A percentile compares a stretch with the other conserved stretches of the same genome.
Conservation (phyloP, 768 basidiomycete species). For the Pisolithus sp. region DNA sequence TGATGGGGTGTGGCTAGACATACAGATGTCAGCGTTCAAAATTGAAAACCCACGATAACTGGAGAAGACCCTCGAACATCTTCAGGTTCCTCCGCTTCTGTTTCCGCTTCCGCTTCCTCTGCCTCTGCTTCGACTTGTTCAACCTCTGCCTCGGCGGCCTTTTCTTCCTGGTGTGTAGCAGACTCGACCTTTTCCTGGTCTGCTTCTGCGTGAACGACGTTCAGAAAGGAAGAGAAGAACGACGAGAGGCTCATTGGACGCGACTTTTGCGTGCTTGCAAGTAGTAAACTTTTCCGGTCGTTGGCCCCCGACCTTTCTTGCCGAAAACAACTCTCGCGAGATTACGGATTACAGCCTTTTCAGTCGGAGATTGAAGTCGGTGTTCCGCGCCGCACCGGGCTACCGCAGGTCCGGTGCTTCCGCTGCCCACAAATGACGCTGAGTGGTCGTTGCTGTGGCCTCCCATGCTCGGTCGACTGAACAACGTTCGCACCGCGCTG, state of each 20-base stretch:
- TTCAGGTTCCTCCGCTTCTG: slow-evolving; percentile 61
- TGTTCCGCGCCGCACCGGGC: not conserved
- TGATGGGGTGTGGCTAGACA: slow-evolving; percentile 54
- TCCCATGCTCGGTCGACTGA: slow-evolving; percentile 14
- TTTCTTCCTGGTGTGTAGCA: slow-evolving; percentile 28
- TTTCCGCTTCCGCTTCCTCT: slow-evolving; percentile 40
- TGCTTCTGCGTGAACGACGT: slow-evolving; percentile 37
- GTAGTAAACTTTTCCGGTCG: not conserved
- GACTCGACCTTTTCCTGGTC: slow-evolving; percentile 26
- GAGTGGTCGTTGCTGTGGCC: not conserved
- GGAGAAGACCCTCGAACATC: slow-evolving; percentile 51
- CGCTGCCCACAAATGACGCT: not conserved
- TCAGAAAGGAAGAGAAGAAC: slow-evolving; percentile 39
- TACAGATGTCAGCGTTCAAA: not conserved
- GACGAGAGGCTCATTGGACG: slow-evolving; percentile 36
- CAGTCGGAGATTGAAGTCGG: slow-evolving; percentile 14
- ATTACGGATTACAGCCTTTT: slow-evolving; percentile 18
- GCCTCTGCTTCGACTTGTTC: slow-evolving; percentile 38
- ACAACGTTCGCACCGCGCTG: slow-evolving; percentile 7
- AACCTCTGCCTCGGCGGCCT: slow-evolving; percentile 33
- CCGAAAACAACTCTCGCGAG: slow-evolving; percentile 14
- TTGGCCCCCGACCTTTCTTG: slow-evolving; percentile 4
- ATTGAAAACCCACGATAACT: not conserved
- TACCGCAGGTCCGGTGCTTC: not conserved
- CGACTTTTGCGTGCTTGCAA: not conserved